Percentiles rank a stretch among this genome's conserved stretches.
Evolutionary conservation across 192 early-diverging fungal species (phyloP).

Genomic region (Dissophora globulifera): DNA sequence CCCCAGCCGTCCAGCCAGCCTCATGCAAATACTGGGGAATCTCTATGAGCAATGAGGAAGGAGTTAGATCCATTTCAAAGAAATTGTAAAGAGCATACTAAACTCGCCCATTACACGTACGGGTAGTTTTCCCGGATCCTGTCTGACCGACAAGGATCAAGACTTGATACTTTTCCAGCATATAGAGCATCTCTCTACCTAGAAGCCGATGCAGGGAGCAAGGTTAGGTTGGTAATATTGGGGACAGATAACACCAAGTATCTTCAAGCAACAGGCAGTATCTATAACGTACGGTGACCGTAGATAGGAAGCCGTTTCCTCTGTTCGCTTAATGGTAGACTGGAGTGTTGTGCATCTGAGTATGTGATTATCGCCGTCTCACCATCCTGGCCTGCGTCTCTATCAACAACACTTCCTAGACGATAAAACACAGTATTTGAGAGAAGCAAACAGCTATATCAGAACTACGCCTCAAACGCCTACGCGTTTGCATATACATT

Average conservation of each 20-base stretch:
- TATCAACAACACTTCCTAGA: constrained; percentile 69
- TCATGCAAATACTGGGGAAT: constrained; percentile 84
- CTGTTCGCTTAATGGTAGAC: constrained; percentile 78
- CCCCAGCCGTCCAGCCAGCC: constrained; percentile 73
- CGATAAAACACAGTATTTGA: too few relatives aligned
- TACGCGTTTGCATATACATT: too few relatives aligned
- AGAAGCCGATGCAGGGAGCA: not conserved
- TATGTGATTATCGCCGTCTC: constrained; percentile 58
- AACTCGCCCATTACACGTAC: constrained; percentile 48
- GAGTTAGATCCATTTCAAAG: not conserved
- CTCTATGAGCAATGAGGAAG: too few relatives aligned
- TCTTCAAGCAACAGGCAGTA: not conserved
- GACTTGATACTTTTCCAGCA: constrained; percentile 75
- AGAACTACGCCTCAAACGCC: too few relatives aligned
- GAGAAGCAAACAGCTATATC: too few relatives aligned
- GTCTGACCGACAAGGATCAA: constrained; percentile 81
- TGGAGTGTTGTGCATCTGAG: constrained; percentile 65
- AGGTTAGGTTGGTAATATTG: not conserved
- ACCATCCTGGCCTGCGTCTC: constrained; percentile 70
- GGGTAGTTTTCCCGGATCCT: constrained; percentile 86
- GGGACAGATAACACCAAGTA: not conserved
- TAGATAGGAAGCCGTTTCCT: constrained; percentile 89
- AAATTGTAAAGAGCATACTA: not conserved
- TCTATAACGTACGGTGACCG: constrained; percentile 77
- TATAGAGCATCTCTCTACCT: constrained; percentile 71